Conservation (phyloP, 306 rosid genomes). For the Begonia fuchsioides region DNA sequence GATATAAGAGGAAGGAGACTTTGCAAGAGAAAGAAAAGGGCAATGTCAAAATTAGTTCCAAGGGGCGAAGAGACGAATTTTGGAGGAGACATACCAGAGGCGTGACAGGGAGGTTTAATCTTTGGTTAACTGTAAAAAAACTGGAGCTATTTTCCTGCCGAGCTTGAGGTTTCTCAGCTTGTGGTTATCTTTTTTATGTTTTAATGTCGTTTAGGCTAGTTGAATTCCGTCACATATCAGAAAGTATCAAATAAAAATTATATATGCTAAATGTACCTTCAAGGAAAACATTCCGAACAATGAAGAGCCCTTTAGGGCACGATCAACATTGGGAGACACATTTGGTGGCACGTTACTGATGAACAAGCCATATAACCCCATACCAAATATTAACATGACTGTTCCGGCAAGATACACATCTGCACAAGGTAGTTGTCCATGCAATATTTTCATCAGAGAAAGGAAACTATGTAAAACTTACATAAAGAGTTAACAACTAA, state of each 20-base stretch:
- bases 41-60: too few relatives aligned
- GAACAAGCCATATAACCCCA: constrained; percentile 87
- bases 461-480: constrained; percentile 1
- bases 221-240: too few relatives aligned
- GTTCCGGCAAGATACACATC: constrained; percentile 99
- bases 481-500: not conserved
- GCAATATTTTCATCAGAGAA: constrained; percentile 5
- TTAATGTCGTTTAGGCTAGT: too few relatives aligned
- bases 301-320: constrained; percentile 70
- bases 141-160: too few relatives aligned
- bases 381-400: constrained; percentile 87
- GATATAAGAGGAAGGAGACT: too few relatives aligned
- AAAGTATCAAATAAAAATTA: too few relatives aligned
- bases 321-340: constrained; percentile 38
- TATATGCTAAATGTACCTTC: constrained; percentile 37
- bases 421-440: constrained; percentile 24
- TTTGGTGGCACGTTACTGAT: constrained; percentile 56
- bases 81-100: too few relatives aligned
- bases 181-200: too few relatives aligned
- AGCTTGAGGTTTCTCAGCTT: too few relatives aligned
- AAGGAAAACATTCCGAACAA: constrained; percentile 91
- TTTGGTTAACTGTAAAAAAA: not conserved
- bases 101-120: too few relatives aligned
- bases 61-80: too few relatives aligned
- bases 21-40: too few relatives aligned